Evolutionary conservation across 768 basidiomycete species (phyloP), one percentile per base, ranked within the genome.

Genomic region (Trametes cinnabarina): DNA sequence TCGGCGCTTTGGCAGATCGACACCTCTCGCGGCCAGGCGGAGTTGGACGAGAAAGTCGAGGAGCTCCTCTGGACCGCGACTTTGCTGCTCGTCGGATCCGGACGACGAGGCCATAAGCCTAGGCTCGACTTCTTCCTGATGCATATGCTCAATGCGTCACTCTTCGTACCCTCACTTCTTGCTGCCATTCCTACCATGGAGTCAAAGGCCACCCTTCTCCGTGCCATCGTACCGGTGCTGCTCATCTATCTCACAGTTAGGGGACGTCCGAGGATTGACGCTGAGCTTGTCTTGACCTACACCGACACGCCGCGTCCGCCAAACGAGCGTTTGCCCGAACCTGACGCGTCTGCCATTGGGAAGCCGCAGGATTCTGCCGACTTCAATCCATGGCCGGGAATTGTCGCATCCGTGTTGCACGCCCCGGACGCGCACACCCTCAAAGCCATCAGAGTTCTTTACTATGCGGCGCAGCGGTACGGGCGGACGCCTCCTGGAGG

Each of bases 101-200:
- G 82, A 22, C 77, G 75, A 61, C 70, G 67, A 23, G 80, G 77
- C 3, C 71, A 77, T 39, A 76, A 78, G 61, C 79, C 80, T 7
- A 73, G 83, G 4, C 65, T 85, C 26, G 83, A 76, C 57, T 76
- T 85, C 71, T 82, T 83, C 77, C 69, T 85, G 50, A 81, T 82
- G 82, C 84, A 85, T 62, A 63, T 83, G 44, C 71, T 85, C 43
- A 85, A 78, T 10, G 77, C 77, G 34, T 74, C 80, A 8, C 62
- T 83, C 4, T 82, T 84, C 69, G 62, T 85, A 8, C 74, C 76
- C 23, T 76, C 79, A 0, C 64, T 80, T 35, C 60, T 81, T 34
- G 63, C 65, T 10, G 68, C 68, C 10, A 57, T 73, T 7, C 61
- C 67, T 28, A 73, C 69, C 37, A 61, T 67, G 10, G 67, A 65